Conservation (phyloP, 306 rosid genomes). For the Calophaca sinica region DNA sequence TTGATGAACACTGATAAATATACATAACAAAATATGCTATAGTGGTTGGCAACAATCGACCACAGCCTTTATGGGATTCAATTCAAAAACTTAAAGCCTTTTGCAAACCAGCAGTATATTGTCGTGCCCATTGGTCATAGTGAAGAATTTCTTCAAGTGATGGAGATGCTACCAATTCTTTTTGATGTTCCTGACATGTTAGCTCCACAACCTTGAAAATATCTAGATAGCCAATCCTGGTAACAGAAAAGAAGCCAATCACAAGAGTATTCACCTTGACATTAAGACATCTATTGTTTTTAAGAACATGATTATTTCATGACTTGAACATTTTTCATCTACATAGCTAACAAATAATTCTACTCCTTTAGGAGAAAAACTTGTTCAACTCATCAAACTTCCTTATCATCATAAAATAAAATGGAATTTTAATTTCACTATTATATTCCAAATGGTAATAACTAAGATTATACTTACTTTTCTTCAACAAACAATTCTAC, state of each 20-base stretch:
- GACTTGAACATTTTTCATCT: too few species aligned
- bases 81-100: conserved; percentile 48
- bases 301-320: background rate
- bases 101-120: conserved; percentile 69
- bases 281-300: background rate
- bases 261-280: background rate
- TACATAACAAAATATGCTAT: conserved; percentile 15
- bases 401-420: too few species aligned
- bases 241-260: conserved; percentile 6
- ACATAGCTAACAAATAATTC: too few species aligned
- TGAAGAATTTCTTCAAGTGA: conserved; percentile 90
- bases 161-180: conserved; percentile 68
- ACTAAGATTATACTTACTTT: conserved; percentile 60
- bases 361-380: too few species aligned
- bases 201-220: conserved; percentile 87
- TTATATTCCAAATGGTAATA: background rate
- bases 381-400: too few species aligned
- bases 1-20: conserved; percentile 11
- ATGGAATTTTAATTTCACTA: too few species aligned
- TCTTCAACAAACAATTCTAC: conserved; percentile 87
- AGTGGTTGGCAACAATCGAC: background rate
- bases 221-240: conserved; percentile 83
- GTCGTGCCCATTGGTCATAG: conserved; percentile 86
- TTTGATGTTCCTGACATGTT: conserved; percentile 73
- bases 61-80: conserved; percentile 48